phyloP scores from a whole-genome alignment of 306 rosid species.

The Quercus alba region DNA sequence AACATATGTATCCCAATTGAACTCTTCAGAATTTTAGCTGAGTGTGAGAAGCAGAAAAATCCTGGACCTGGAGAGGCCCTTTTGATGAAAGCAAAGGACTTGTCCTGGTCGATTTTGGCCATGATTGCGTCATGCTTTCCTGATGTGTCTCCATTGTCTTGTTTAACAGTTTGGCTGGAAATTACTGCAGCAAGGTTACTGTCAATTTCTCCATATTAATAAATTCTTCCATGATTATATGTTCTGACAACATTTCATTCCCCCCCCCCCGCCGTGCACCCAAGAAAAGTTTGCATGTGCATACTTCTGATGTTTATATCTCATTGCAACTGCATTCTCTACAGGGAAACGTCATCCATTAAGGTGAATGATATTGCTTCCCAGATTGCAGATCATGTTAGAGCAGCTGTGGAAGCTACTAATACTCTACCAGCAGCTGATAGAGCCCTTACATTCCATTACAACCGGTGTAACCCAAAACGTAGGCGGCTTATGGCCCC shows the following conservation, averaged over 20 bases:
- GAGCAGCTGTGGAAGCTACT: slow-evolving; percentile 88
- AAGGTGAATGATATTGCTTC: slow-evolving; percentile 93
- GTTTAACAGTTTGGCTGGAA: slow-evolving; percentile 94
- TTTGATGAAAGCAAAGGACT: slow-evolving; percentile 84
- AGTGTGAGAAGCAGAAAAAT: slow-evolving; percentile 68
- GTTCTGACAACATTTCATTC: slow-evolving; percentile 7
- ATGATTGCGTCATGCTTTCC: slow-evolving; percentile 94
- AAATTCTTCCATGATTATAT: slow-evolving; percentile 25
- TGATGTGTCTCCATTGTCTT: slow-evolving; percentile 83
- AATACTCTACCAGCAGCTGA: slow-evolving; percentile 60
- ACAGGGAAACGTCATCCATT: slow-evolving; percentile 92
- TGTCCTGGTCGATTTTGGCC: slow-evolving; percentile 94
- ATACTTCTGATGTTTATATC: slow-evolving; percentile 16
- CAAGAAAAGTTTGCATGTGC: background rate
- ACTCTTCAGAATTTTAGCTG: slow-evolving; percentile 84
- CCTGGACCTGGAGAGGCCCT: slow-evolving; percentile 92
- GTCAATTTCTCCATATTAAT: slow-evolving; percentile 20
- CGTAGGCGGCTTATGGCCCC: slow-evolving; percentile 69
- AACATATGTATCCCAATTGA: slow-evolving; percentile 70
- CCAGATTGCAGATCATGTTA: slow-evolving; percentile 79
- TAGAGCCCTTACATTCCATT: slow-evolving; percentile 72
- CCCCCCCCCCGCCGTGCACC: background rate
- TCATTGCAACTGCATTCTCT: slow-evolving; percentile 30
- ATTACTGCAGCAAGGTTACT: slow-evolving; percentile 93
- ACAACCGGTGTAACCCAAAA: slow-evolving; percentile 73